Evolutionary conservation across 352 stramenopile genomes (phyloP), one percentile per base, ranked within the genome.

Genomic region (Phytopythium delawarense): DNA sequence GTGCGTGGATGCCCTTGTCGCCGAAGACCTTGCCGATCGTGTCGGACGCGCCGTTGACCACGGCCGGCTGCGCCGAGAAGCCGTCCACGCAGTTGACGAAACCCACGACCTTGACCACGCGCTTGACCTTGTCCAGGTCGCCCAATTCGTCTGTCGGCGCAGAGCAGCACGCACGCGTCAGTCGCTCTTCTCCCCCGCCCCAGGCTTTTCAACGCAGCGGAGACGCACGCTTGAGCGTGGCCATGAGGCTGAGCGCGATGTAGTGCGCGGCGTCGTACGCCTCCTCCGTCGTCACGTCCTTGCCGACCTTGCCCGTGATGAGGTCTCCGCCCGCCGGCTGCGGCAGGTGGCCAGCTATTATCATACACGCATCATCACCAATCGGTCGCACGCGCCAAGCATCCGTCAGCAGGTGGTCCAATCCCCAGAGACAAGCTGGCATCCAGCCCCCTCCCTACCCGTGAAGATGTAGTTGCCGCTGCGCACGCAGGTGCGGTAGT

Each of bases 11-110:
- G 48, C 91, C 91, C 70, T 93, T 94, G 59, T 96, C 81, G 40
- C 86, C 83, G 67, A 98, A 97, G 25, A 98, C 87, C 70, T 98
- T 91, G 58, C 76, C 76, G 59, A 94, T 89, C 7, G 98, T 83
- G 80, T 99, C 95, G 7, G 89, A 98, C 46, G 88, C 92, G 62
- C 96, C 96, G 85, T 99, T 98, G 69, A 99, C 94, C 8, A 99
- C 96, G 18, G 76, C 71, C 3, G 96, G 93, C 77, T 98, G 95
- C 57, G 84, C 79, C 21, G 79, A 77, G 75, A 98, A 98, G 65
- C 89, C 88, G 59, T 97, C 88, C 21, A 96, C 79, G 68, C 92
- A 98, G 75, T 98, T 97, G 46, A 99, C 96, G 71, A 99, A 98
- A 62, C 96, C 96, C 50, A 98, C 89, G 57, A 99, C 75, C 87